Evolutionary conservation across 2,329 filamentous ascomycete species (phyloP).

Genomic region (Nothomitra cinnamomea): DNA sequence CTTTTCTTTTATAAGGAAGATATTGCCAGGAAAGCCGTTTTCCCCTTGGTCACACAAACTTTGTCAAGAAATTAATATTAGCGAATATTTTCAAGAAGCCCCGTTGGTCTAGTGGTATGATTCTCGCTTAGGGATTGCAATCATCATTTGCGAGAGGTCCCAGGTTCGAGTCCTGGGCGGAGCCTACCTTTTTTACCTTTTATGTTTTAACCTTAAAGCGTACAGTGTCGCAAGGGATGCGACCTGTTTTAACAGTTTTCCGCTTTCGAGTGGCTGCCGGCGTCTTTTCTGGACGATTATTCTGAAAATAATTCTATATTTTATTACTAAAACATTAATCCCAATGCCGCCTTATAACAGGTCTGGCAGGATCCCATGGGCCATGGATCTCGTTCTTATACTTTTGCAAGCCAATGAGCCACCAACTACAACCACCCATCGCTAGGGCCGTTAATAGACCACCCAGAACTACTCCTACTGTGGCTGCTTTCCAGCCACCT

Average conservation of each 20-base stretch:
- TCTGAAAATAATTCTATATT: too few species aligned
- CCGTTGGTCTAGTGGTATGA: constrained; percentile 4
- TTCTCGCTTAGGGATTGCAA: not conserved
- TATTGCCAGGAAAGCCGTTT: too few species aligned
- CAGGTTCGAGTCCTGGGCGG: constrained; percentile 4
- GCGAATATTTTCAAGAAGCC: too few species aligned
- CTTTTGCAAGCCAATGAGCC: constrained; percentile 90
- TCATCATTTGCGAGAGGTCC: constrained; percentile 1
- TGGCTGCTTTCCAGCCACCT: constrained; percentile 35
- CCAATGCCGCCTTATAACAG: constrained; percentile 57
- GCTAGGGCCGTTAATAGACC: constrained; percentile 56
- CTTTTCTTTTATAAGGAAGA: too few species aligned
- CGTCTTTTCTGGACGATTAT: too few species aligned
- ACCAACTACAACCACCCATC: constrained; percentile 94
- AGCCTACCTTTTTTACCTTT: not conserved
- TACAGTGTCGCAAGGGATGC: not conserved
- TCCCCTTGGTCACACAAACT: too few species aligned
- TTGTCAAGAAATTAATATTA: too few species aligned
- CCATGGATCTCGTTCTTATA: constrained; percentile 99
- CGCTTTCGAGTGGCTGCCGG: too few species aligned
- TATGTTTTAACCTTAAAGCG: not conserved
- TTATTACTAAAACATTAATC: constrained; percentile 24
- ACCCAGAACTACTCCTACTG: constrained; percentile 62
- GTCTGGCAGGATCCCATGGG: constrained; percentile 90
- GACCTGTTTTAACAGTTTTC: too few species aligned